These are phyloP conservation scores for Candida pseudocylindracea DNA, from an alignment of 1,139 yeast species.

Conservation along the genomic window DNA sequence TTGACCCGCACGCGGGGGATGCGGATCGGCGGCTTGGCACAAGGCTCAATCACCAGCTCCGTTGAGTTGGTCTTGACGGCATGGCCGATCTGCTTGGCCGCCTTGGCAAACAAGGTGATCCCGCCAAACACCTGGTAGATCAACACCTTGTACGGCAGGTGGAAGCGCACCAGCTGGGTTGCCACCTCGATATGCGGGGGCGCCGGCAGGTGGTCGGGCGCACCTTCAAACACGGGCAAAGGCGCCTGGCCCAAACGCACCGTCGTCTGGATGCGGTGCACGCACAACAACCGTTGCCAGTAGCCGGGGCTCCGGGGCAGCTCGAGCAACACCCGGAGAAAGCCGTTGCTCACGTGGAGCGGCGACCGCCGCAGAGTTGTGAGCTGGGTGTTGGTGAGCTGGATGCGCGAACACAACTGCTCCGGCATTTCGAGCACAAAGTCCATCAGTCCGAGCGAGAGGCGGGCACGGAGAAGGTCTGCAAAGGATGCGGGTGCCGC, in stretches of 20 bases:
- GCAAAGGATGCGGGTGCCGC: too few species aligned
- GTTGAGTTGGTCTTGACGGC: slow-evolving; percentile 6
- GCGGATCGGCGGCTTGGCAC: slow-evolving; percentile 16
- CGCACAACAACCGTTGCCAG: slow-evolving; percentile 29
- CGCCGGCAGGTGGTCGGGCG: slow-evolving; percentile 5
- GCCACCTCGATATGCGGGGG: slow-evolving; percentile 6
- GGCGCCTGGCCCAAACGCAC: too few species aligned
- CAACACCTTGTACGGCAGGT: slow-evolving; percentile 30
- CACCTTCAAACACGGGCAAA: slow-evolving; percentile 5
- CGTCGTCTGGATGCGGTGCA: slow-evolving; percentile 8
- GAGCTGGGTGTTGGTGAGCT: slow-evolving; percentile 5
- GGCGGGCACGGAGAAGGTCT: too few species aligned
- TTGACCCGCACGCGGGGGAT: slow-evolving; percentile 25
- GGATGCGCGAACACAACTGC: too few species aligned
- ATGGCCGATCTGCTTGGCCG: slow-evolving; percentile 27
- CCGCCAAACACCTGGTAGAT: slow-evolving; percentile 41
- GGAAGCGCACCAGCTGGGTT: slow-evolving; percentile 13
- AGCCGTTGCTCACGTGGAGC: slow-evolving; percentile 7
- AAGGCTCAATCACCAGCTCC: slow-evolving; percentile 2
- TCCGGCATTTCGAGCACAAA: too few species aligned
- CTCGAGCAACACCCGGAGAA: slow-evolving; percentile 26
- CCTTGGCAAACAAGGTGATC: slow-evolving; percentile 27
- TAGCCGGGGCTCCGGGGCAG: slow-evolving; percentile 22
- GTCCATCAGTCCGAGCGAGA: too few species aligned
- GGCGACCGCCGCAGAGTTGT: slow-evolving; percentile 14